These are phyloP conservation scores for Leccinum broughii DNA, from an alignment of 768 basidiomycete species.

Conservation along the genomic window DNA sequence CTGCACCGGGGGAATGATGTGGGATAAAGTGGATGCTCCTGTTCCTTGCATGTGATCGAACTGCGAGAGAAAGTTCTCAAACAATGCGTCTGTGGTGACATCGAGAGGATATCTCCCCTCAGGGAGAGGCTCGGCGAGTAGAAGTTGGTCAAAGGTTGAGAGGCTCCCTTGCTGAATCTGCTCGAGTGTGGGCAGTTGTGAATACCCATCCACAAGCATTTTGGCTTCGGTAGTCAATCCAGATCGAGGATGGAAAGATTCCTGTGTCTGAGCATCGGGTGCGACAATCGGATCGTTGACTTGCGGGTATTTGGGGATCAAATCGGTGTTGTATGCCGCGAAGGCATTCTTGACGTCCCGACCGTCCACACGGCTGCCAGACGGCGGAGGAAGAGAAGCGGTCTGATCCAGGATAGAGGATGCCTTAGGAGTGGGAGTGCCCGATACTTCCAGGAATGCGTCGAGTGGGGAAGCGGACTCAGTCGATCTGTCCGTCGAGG, in stretches of 20 bases:
- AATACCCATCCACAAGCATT: background rate
- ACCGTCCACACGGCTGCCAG: background rate
- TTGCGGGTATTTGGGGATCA: background rate
- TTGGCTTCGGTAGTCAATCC: background rate
- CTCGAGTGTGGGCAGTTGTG: background rate
- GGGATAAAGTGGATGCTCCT: background rate
- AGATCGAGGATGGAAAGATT: no score
- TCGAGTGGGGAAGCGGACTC: background rate
- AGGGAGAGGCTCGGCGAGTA: background rate
- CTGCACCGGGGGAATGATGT: no score
- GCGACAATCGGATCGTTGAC: background rate
- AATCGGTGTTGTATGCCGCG: background rate
- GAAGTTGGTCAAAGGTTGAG: background rate
- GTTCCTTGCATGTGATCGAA: background rate
- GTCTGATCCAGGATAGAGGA: background rate
- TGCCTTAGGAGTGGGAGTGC: background rate
- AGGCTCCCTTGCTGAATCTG: background rate
- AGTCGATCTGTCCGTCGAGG: background rate
- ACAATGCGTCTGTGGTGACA: background rate
- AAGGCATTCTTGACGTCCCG: background rate
- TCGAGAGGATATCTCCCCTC: background rate
- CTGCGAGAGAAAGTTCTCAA: slow-evolving; percentile 1
- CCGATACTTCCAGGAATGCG: background rate
- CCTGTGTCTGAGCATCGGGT: background rate
- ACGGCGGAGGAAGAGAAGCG: background rate